Conservation (phyloP, 2,329 filamentous ascomycete species). For the Exophiala mesophila region DNA sequence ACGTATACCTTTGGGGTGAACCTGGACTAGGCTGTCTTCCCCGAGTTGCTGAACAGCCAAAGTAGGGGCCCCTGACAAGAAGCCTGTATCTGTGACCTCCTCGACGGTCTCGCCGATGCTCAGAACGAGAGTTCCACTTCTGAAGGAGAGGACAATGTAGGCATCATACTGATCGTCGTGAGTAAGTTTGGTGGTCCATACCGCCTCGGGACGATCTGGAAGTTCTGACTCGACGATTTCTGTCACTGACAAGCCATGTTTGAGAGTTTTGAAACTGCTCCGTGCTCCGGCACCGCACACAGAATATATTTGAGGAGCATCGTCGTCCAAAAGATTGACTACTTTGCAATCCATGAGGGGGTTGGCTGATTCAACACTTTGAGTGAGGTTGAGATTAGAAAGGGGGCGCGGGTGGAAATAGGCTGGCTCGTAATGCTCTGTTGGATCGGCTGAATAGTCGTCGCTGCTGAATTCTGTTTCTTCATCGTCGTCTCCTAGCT, state of each 20-base stretch:
- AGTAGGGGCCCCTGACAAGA: constrained; percentile 81
- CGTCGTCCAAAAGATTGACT: constrained; percentile 73
- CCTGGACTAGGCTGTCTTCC: constrained; percentile 85
- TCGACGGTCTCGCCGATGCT: constrained; percentile 97
- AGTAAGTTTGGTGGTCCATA: constrained; percentile 91
- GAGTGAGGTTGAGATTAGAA: constrained; percentile 78
- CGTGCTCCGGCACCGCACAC: constrained; percentile 83
- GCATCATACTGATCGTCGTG: constrained; percentile 80
- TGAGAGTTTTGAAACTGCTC: constrained; percentile 85
- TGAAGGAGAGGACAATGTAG: constrained; percentile 92
- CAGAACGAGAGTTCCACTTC: constrained; percentile 82
- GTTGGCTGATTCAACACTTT: constrained; percentile 83
- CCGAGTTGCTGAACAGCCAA: constrained; percentile 91
- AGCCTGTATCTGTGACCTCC: constrained; percentile 89
- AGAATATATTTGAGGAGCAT: constrained; percentile 93
- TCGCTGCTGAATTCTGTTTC: constrained; percentile 83
- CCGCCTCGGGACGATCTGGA: constrained; percentile 79
- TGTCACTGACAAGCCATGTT: constrained; percentile 87
- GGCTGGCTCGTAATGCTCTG: constrained; percentile 66
- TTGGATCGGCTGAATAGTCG: constrained; percentile 70
- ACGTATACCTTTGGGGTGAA: constrained; percentile 92
- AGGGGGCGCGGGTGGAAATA: constrained; percentile 78
- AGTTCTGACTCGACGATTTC: constrained; percentile 94
- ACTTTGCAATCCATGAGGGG: constrained; percentile 88
- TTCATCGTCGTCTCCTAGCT: constrained; percentile 90